Percentiles rank a stretch among this genome's conserved stretches.
phyloP scores from a whole-genome alignment of 306 rosid genomes.

The Cicer chorassanicum region DNA sequence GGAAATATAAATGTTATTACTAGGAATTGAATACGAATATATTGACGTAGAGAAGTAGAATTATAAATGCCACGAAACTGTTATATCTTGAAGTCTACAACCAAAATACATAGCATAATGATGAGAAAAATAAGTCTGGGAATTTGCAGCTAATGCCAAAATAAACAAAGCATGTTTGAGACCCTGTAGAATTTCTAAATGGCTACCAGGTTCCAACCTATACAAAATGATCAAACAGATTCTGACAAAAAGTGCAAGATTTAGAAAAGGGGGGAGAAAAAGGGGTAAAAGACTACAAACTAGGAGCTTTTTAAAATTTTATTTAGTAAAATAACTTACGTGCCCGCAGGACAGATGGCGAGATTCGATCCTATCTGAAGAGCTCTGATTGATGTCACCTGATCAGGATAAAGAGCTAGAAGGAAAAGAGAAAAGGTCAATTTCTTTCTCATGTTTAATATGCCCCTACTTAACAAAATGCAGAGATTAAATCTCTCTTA shows the following conservation, averaged over 20 bases:
- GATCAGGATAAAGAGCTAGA: conserved; percentile 81
- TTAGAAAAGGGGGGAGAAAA: background rate
- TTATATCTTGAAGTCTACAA: conserved; percentile 15
- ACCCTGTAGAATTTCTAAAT: background rate
- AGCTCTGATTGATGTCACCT: conserved; percentile 71
- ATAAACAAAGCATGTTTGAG: conserved; percentile 6
- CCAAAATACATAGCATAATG: background rate
- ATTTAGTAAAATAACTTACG: conserved; percentile 59
- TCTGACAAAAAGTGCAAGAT: conserved; percentile 16
- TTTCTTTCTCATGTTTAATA: conserved; percentile 18
- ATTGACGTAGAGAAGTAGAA: background rate
- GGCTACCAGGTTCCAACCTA: conserved; percentile 2
- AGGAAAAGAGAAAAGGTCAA: conserved; percentile 40
- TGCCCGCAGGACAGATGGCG: conserved; percentile 82
- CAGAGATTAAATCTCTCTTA: conserved; percentile 51
- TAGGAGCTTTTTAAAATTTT: background rate
- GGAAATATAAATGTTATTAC: conserved; percentile 25
- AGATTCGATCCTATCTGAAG: conserved; percentile 80
- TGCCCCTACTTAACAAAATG: conserved; percentile 33
- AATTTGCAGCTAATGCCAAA: conserved; percentile 21
- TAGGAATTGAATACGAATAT: conserved; percentile 26
- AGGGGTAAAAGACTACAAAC: conserved; percentile 12
- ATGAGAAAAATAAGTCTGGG: background rate
- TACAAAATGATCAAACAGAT: background rate
- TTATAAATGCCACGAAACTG: conserved; percentile 8